Conservation (phyloP, 176 grass and related monocot species). For the Carex pumila region DNA sequence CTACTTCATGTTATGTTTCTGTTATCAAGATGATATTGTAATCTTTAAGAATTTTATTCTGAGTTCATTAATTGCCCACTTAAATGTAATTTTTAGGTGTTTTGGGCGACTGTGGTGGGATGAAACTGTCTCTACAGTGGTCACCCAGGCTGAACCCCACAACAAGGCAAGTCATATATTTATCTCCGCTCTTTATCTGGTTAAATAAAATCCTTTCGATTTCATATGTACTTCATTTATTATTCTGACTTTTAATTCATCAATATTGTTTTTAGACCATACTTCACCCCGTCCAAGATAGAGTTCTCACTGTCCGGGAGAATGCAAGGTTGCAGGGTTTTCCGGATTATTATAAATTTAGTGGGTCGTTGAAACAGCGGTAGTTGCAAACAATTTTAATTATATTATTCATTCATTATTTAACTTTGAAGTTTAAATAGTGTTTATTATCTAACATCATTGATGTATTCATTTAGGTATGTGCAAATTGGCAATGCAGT, state of each 20-base stretch:
- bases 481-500: too few relatives aligned
- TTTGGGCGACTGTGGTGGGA: slow-evolving; percentile 93
- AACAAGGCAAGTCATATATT: slow-evolving; percentile 41
- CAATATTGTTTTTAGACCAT: neutral
- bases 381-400: too few relatives aligned
- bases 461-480: too few relatives aligned
- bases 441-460: too few relatives aligned
- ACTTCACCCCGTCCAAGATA: too few relatives aligned
- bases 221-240: neutral
- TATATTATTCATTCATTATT: too few relatives aligned
- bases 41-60: neutral
- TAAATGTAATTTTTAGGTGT: slow-evolving; percentile 38
- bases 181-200: neutral
- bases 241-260: neutral
- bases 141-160: slow-evolving; percentile 74
- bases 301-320: too few relatives aligned
- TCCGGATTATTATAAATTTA: too few relatives aligned
- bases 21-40: neutral
- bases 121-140: slow-evolving; percentile 78
- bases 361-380: too few relatives aligned
- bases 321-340: too few relatives aligned
- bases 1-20: neutral
- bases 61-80: neutral
- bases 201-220: neutral
- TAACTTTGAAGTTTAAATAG: too few relatives aligned